phyloP scores from a whole-genome alignment of 2,329 filamentous ascomycete genomes.

The Plenodomus lindquistii region DNA sequence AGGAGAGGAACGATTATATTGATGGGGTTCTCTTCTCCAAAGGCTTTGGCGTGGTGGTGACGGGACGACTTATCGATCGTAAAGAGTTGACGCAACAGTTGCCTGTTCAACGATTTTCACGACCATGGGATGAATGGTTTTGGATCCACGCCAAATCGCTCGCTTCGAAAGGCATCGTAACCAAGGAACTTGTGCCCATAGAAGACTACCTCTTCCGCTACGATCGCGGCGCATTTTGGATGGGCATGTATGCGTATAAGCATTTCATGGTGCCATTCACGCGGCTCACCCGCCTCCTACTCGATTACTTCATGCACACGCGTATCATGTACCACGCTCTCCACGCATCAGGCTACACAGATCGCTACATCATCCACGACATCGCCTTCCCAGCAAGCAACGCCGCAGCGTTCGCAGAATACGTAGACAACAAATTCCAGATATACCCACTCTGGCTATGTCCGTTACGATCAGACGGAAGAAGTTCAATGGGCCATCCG shows the following conservation, averaged over 20 bases:
- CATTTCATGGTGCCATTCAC: constrained; percentile 65
- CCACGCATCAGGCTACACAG: constrained; percentile 60
- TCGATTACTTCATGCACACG: constrained; percentile 66
- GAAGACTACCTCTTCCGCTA: constrained; percentile 64
- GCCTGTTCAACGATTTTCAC: constrained; percentile 54
- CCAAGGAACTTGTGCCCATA: constrained; percentile 51
- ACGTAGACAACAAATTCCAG: constrained; percentile 50
- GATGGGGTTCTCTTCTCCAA: constrained; percentile 68
- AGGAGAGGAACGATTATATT: constrained; percentile 62
- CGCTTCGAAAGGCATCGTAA: constrained; percentile 8
- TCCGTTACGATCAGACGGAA: constrained; percentile 47
- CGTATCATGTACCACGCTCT: constrained; percentile 66
- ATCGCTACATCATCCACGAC: constrained; percentile 65
- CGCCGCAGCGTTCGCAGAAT: constrained; percentile 57
- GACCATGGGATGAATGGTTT: constrained; percentile 70
- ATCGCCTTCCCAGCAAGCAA: constrained; percentile 60
- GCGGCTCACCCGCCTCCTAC: constrained; percentile 57
- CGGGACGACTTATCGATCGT: constrained; percentile 59
- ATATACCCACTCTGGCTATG: constrained; percentile 65
- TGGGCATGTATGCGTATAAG: constrained; percentile 60
- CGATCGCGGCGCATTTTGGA: constrained; percentile 68
- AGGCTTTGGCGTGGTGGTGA: constrained; percentile 61
- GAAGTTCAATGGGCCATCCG: constrained; percentile 37
- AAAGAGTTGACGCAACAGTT: constrained; percentile 22
- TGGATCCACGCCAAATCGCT: constrained; percentile 62